These are phyloP conservation scores for Beauveria pseudobassiana DNA, from an alignment of 2,329 filamentous ascomycete species.

Conservation along the genomic window DNA sequence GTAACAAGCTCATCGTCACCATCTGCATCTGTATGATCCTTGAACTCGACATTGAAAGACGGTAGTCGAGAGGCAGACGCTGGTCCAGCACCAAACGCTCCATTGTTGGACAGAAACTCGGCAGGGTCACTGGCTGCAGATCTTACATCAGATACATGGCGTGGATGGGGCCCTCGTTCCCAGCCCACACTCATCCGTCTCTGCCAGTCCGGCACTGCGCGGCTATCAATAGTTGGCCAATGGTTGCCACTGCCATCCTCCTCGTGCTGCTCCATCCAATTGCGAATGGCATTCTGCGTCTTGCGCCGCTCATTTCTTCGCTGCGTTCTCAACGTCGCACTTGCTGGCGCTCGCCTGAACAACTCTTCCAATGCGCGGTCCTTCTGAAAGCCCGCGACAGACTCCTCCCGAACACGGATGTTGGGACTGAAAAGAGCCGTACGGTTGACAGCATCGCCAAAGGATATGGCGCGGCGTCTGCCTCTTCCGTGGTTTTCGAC, in stretches of 20 bases:
- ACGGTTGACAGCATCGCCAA: conserved; percentile 47
- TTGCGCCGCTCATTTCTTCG: conserved; percentile 59
- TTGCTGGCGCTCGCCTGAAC: conserved; percentile 66
- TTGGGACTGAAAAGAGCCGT: conserved; percentile 66
- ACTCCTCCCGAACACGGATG: conserved; percentile 70
- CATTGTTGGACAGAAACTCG: conserved; percentile 50
- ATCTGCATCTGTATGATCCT: conserved; percentile 70
- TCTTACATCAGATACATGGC: conserved; percentile 47
- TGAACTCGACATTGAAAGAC: conserved; percentile 31
- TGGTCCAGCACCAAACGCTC: conserved; percentile 19
- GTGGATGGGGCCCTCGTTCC: conserved; percentile 39
- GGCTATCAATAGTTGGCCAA: conserved; percentile 43
- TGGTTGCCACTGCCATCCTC: conserved; percentile 40
- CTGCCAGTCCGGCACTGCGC: conserved; percentile 37
- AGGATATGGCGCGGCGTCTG: conserved; percentile 44
- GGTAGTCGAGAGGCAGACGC: conserved; percentile 33
- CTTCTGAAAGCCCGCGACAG: conserved; percentile 80
- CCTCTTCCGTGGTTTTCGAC: conserved; percentile 61
- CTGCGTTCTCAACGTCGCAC: conserved; percentile 51
- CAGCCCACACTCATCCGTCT: conserved; percentile 46
- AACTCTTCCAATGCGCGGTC: conserved; percentile 87
- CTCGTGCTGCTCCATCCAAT: conserved; percentile 78
- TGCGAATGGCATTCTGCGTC: conserved; percentile 73
- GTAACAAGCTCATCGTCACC: conserved; percentile 86
- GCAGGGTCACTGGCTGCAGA: conserved; percentile 58